Percentiles rank a stretch among this genome's conserved stretches.
Conservation (phyloP, 768 basidiomycete genomes). For the Clathrus columnatus region DNA sequence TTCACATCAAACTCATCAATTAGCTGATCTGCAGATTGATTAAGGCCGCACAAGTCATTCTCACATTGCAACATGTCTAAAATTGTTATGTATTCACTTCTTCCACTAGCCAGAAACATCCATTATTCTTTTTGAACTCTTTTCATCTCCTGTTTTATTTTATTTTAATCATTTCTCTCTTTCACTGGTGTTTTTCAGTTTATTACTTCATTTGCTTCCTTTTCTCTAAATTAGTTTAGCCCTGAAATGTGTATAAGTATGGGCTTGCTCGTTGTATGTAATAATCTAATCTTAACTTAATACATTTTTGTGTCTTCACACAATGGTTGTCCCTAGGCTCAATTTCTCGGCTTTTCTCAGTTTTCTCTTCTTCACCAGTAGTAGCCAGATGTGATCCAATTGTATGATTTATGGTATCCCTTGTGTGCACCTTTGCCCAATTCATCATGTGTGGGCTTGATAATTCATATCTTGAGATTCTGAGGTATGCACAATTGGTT, state of each 20-base stretch:
- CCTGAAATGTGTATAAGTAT: no score
- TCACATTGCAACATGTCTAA: background rate
- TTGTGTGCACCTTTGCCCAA: slow-evolving; percentile 22
- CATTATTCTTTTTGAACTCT: no score
- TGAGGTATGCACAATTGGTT: slow-evolving; percentile 24
- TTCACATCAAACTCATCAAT: slow-evolving; percentile 8
- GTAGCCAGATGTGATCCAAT: slow-evolving; percentile 17
- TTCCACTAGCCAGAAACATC: no score
- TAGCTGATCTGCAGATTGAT: slow-evolving; percentile 4
- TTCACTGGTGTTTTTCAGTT: no score
- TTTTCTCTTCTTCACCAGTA: slow-evolving; percentile 16
- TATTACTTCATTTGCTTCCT: no score
- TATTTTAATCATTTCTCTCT: no score
- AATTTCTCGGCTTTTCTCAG: background rate
- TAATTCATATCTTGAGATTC: slow-evolving; percentile 9
- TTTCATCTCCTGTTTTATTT: no score
- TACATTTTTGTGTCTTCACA: background rate
- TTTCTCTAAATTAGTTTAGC: no score
- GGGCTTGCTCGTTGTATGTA: no score
- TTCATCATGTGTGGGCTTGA: slow-evolving; percentile 21
- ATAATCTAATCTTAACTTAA: no score
- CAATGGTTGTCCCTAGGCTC: no score
- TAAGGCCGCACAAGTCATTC: background rate
- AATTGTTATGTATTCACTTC: background rate
- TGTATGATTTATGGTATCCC: slow-evolving; percentile 21